Conservation (phyloP, 352 stramenopile species). For the Aphanomyces invadans region DNA sequence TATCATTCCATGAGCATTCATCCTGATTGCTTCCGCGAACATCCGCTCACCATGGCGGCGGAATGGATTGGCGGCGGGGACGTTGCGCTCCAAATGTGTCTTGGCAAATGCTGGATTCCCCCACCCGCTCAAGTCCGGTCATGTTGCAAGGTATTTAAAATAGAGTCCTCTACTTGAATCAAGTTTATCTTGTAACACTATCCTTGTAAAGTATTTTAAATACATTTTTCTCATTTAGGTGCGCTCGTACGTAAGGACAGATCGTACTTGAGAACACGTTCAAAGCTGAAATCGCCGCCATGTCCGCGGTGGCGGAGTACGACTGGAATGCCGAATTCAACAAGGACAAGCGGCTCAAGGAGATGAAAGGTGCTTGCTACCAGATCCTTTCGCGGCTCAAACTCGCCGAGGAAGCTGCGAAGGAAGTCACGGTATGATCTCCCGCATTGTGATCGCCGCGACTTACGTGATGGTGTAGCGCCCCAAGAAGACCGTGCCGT, state of each 20-base stretch:
- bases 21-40: too few relatives aligned
- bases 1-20: not conserved
- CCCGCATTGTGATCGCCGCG: not conserved
- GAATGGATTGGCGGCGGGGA: not conserved
- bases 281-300: not conserved
- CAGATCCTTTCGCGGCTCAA: conserved; percentile 7
- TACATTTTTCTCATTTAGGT: not conserved
- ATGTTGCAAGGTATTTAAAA: not conserved
- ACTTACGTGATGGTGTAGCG: not conserved
- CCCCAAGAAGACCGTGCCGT: not conserved
- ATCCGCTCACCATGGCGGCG: not conserved
- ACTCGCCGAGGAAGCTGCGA: not conserved
- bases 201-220: not conserved
- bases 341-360: conserved; percentile 22
- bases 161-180: not conserved
- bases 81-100: not conserved
- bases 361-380: conserved; percentile 18
- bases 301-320: conserved; percentile 15
- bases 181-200: not conserved
- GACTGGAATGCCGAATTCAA: conserved; percentile 22
- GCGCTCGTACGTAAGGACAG: not conserved
- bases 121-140: not conserved
- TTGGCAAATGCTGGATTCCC: not conserved
- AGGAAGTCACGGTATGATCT: not conserved
- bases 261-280: not conserved